Conservation (phyloP, 108 stramenopile genomes). For the Nitzschia sp. region DNA sequence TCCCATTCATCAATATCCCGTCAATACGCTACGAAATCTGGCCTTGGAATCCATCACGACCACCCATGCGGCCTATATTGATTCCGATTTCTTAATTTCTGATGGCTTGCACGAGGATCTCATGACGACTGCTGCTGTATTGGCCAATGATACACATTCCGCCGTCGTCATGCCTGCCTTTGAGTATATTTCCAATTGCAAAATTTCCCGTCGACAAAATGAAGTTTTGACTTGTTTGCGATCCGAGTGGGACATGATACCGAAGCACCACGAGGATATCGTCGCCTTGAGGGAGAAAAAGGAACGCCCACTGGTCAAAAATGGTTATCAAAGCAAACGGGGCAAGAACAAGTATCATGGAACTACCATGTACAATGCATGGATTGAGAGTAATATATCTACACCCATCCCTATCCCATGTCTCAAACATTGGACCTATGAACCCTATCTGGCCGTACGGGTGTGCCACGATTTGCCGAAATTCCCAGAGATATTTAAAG, state of each 20-base stretch:
- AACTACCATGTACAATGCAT: constrained; percentile 54
- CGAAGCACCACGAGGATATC: constrained; percentile 42
- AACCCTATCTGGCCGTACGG: constrained; percentile 72
- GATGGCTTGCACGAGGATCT: constrained; percentile 57
- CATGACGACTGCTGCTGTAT: not conserved
- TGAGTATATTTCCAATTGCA: constrained; percentile 32
- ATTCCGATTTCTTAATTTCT: constrained; percentile 85
- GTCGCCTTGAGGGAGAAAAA: constrained; percentile 6
- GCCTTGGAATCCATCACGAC: constrained; percentile 62
- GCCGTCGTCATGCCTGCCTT: constrained; percentile 74
- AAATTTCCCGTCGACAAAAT: not conserved
- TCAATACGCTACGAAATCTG: constrained; percentile 81
- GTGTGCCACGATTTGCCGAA: constrained; percentile 62
- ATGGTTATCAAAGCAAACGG: constrained; percentile 6
- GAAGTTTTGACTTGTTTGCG: not conserved
- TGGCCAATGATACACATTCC: constrained; percentile 41
- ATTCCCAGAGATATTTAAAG: constrained; percentile 65
- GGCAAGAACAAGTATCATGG: constrained; percentile 56
- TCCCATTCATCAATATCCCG: constrained; percentile 59
- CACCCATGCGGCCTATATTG: constrained; percentile 72
- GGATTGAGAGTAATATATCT: constrained; percentile 39
- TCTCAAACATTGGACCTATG: constrained; percentile 62
- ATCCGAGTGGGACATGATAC: constrained; percentile 45
- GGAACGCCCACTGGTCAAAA: not conserved
- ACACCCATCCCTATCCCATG: constrained; percentile 52